phyloP scores from a whole-genome alignment of 2,329 filamentous ascomycete genomes.

The Arthrobotrys sphaeroides region DNA sequence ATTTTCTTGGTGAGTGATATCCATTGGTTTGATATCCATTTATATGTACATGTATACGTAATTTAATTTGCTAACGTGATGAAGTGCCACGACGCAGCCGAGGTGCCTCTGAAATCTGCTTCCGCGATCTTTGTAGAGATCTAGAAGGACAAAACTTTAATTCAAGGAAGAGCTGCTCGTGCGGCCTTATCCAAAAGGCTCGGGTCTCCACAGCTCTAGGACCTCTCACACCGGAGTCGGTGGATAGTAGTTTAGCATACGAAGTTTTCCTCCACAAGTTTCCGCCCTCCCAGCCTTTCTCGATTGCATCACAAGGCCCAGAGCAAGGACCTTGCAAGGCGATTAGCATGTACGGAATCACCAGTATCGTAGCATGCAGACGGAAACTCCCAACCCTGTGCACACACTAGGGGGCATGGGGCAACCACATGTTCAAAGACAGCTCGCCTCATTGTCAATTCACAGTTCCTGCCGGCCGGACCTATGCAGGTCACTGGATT shows the following conservation, averaged over 20 bases:
- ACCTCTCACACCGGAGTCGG: slow-evolving; percentile 15
- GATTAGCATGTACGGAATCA: slow-evolving; percentile 58
- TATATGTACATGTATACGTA: no score
- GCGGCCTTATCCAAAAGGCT: not conserved
- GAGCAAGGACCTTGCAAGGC: slow-evolving; percentile 30
- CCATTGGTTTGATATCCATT: not conserved
- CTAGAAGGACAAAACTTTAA: not conserved
- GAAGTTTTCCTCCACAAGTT: slow-evolving; percentile 56
- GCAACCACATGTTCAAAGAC: slow-evolving; percentile 59
- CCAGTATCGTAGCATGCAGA: slow-evolving; percentile 50
- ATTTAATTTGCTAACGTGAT: not conserved
- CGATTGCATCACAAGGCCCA: slow-evolving; percentile 60
- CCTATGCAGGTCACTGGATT: slow-evolving; percentile 60
- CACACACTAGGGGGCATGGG: slow-evolving; percentile 61
- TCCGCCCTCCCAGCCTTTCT: slow-evolving; percentile 59
- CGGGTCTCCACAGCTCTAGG: slow-evolving; percentile 19
- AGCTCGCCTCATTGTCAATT: slow-evolving; percentile 61
- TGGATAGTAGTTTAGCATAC: slow-evolving; percentile 61
- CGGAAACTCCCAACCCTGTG: slow-evolving; percentile 61
- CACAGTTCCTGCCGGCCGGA: slow-evolving; percentile 61
- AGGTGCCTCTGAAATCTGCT: not conserved
- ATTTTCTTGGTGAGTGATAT: slow-evolving; percentile 19
- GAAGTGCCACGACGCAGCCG: no score
- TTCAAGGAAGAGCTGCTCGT: not conserved
- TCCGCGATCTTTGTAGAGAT: slow-evolving; percentile 25